Evolutionary conservation across 176 grass and related monocot species (phyloP).

Genomic region (Dactylis glomerata): DNA sequence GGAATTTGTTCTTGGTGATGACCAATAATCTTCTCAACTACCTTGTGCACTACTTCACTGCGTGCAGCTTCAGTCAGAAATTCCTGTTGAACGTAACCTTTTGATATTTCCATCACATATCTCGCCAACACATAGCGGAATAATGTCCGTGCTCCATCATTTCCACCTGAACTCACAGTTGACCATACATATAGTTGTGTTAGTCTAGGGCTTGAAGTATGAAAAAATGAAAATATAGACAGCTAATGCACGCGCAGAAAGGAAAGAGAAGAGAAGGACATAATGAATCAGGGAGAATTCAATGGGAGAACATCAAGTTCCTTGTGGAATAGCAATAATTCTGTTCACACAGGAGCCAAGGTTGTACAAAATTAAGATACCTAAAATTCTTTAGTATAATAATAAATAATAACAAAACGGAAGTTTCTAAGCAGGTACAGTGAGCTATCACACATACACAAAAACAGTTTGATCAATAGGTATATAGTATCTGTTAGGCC

Average conservation of each 20-base stretch:
- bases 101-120: conserved; percentile 29
- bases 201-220: neutral
- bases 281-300: neutral
- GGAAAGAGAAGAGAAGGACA: neutral
- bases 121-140: conserved; percentile 16
- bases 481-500: too few relatives aligned
- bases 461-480: neutral
- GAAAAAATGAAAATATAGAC: neutral
- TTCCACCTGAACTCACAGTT: neutral
- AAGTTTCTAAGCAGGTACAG: neutral
- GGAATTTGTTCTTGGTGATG: conserved; percentile 15
- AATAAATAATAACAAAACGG: neutral
- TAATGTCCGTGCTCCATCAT: neutral
- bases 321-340: conserved; percentile 7
- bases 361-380: neutral
- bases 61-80: conserved; percentile 10
- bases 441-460: neutral
- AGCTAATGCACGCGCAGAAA: neutral
- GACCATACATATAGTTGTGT: neutral
- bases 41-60: conserved; percentile 12
- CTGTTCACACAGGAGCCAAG: neutral
- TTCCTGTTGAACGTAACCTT: conserved; percentile 15
- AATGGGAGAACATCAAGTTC: neutral
- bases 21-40: conserved; percentile 32
- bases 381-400: neutral